Conservation (phyloP, 2,329 filamentous ascomycete genomes). For the Ophiocordyceps camponoti-rufipedis region DNA sequence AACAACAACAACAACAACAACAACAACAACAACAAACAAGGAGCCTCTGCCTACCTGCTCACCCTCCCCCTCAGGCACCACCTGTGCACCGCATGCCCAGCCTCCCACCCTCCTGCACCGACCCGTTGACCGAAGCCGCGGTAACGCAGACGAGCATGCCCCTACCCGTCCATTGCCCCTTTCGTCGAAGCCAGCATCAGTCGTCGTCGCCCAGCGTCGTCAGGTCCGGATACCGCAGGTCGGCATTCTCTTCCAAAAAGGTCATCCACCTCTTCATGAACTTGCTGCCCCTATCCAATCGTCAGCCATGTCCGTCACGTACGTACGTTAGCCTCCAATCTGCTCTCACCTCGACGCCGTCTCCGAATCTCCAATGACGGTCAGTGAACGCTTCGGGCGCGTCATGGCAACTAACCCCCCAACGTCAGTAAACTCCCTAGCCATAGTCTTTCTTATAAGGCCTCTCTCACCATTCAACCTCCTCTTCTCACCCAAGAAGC, state of each 20-base stretch:
- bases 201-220: constrained; percentile 9
- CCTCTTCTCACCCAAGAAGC: constrained; percentile 82
- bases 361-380: constrained; percentile 84
- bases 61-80: too few species aligned
- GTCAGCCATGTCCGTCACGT: not conserved
- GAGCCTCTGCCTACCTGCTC: too few species aligned
- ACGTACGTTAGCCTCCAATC: not conserved
- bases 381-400: constrained; percentile 74
- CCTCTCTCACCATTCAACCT: constrained; percentile 62
- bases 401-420: constrained; percentile 85
- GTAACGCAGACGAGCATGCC: not conserved
- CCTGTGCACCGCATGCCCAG: too few species aligned
- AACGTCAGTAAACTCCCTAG: not conserved
- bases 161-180: too few species aligned
- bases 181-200: too few species aligned
- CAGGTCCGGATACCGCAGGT: constrained; percentile 72
- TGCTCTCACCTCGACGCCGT: constrained; percentile 57
- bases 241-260: constrained; percentile 75
- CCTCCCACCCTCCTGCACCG: too few species aligned
- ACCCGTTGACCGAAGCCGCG: too few species aligned
- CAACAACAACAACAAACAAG: too few species aligned
- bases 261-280: constrained; percentile 88
- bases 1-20: too few species aligned
- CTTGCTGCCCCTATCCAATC: constrained; percentile 46
- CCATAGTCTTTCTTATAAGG: too few species aligned